Percentiles rank a stretch among this genome's conserved stretches.
Conservation (phyloP, 2,329 filamentous ascomycete species). For the Stagonosporopsis chrysanthemi region DNA sequence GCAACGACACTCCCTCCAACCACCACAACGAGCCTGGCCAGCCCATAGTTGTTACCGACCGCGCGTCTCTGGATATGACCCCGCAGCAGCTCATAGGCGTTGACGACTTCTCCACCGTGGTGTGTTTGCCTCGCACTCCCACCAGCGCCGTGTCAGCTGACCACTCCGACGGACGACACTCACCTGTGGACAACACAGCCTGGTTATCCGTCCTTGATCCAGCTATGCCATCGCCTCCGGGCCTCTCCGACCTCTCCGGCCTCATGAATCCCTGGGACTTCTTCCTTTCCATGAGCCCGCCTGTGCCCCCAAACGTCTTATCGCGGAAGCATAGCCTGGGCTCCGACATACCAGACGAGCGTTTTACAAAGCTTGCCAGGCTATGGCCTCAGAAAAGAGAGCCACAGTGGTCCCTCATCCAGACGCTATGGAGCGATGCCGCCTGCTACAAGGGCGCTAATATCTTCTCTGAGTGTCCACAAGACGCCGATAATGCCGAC, state of each 20-base stretch:
- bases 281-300: not conserved
- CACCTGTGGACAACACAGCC: no score
- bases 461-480: not conserved
- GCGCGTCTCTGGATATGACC: not conserved
- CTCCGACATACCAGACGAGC: constrained; percentile 1
- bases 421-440: not conserved
- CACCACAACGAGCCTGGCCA: no score
- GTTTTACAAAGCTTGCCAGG: constrained; percentile 1
- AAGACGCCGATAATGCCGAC: not conserved
- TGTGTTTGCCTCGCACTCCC: not conserved
- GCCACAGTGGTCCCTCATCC: not conserved
- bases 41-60: no score
- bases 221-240: no score
- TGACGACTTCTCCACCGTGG: not conserved
- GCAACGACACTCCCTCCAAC: no score
- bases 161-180: no score
- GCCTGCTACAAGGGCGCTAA: not conserved
- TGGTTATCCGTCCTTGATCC: no score
- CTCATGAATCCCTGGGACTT: not conserved
- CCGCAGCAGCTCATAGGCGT: not conserved
- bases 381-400: not conserved
- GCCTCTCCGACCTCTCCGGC: not conserved
- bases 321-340: not conserved
- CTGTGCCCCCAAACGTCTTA: not conserved
- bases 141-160: not conserved